Evolutionary conservation across 2,329 filamentous ascomycete species (phyloP).

Genomic region (Fusarium papillatum): DNA sequence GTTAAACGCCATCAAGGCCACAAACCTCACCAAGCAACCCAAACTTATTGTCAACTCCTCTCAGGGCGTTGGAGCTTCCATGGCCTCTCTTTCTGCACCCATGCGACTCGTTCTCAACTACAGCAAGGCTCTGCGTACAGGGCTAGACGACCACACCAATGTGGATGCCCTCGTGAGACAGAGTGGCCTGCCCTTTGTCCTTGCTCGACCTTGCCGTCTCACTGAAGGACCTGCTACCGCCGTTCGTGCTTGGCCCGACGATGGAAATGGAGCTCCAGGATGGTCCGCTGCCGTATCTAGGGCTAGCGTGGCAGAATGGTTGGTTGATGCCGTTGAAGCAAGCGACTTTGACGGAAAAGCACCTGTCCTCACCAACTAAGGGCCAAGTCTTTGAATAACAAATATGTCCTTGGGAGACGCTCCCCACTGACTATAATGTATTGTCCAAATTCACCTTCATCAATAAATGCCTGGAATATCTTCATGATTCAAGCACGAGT

Average conservation of each 20-base stretch:
- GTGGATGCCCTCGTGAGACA: constrained; percentile 57
- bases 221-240: background rate
- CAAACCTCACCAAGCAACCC: constrained; percentile 46
- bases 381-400: no score
- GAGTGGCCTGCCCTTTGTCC: constrained; percentile 17
- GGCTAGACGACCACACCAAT: constrained; percentile 61
- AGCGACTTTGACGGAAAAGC: background rate
- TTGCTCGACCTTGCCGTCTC: background rate
- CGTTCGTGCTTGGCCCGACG: background rate
- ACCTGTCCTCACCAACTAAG: background rate
- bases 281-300: background rate
- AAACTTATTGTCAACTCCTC: constrained; percentile 65
- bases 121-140: constrained; percentile 58
- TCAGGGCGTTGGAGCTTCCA: constrained; percentile 63
- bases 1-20: constrained; percentile 52
- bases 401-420: background rate
- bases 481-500: constrained; percentile 11
- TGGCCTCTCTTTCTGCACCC: constrained; percentile 53
- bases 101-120: constrained; percentile 60
- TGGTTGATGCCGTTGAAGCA: background rate
- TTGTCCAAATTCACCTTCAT: background rate
- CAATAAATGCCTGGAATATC: constrained; percentile 44
- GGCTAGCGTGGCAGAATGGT: background rate
- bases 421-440: constrained; percentile 42
- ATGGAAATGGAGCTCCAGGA: background rate